phyloP scores from a whole-genome alignment of 2,329 filamentous ascomycete genomes.

The Domatiomyces catenatus region DNA sequence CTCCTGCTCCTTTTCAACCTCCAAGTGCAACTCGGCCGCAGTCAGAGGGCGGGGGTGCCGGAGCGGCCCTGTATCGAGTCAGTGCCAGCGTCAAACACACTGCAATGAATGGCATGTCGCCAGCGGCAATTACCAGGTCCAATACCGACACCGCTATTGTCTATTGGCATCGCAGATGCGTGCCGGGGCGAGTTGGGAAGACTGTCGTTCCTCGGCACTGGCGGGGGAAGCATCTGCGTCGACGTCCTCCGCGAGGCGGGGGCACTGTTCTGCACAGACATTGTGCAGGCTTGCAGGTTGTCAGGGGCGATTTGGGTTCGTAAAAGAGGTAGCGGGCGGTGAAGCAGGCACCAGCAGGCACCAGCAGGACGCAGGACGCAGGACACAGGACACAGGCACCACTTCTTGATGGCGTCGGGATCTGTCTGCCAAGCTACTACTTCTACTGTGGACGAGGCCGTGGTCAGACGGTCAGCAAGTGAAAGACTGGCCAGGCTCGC shows the following conservation, averaged over 20 bases:
- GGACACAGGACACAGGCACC: too few relatives aligned
- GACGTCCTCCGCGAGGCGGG: slow-evolving; percentile 30
- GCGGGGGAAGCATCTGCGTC: slow-evolving; percentile 33
- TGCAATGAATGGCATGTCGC: neutral
- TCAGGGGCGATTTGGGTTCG: neutral
- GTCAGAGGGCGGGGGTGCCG: slow-evolving; percentile 79
- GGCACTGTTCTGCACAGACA: neutral
- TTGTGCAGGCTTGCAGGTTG: slow-evolving; percentile 1
- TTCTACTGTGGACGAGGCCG: too few relatives aligned
- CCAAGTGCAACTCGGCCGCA: slow-evolving; percentile 70
- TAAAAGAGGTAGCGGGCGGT: slow-evolving; percentile 2
- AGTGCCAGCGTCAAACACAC: neutral
- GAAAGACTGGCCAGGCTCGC: neutral
- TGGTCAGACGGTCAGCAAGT: neutral
- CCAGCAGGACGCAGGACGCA: neutral
- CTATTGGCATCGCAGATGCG: slow-evolving; percentile 13
- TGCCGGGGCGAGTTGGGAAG: slow-evolving; percentile 18
- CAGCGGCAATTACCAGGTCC: slow-evolving; percentile 25
- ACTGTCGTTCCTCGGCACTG: slow-evolving; percentile 19
- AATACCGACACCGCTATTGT: slow-evolving; percentile 24
- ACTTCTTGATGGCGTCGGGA: too few relatives aligned
- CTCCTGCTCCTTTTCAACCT: slow-evolving; percentile 91
- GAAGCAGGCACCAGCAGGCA: neutral
- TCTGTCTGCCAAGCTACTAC: too few relatives aligned
- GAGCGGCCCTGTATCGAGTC: slow-evolving; percentile 45